phyloP scores from a whole-genome alignment of 768 basidiomycete genomes.

The Lentinula sp. region DNA sequence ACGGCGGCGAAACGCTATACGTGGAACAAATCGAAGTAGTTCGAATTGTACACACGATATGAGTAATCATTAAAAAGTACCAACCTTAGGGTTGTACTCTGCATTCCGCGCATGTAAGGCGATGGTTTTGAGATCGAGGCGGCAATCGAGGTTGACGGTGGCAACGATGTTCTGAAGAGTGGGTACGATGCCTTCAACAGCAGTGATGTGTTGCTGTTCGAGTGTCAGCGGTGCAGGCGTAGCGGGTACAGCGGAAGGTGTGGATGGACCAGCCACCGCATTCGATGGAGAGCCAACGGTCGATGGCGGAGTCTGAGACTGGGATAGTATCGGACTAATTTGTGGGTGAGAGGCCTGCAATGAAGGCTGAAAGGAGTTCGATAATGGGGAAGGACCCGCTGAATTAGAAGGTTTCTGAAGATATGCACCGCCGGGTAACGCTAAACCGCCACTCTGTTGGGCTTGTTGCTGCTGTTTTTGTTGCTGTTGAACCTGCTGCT shows the following conservation, averaged over 20 bases:
- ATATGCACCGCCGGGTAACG: slow-evolving; percentile 55
- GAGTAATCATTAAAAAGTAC: slow-evolving; percentile 36
- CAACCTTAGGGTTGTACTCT: slow-evolving; percentile 99
- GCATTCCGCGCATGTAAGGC: slow-evolving; percentile 97
- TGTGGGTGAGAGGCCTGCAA: slow-evolving; percentile 17
- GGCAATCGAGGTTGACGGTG: slow-evolving; percentile 95
- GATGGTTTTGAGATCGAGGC: slow-evolving; percentile 96
- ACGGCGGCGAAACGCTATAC: slow-evolving; percentile 98
- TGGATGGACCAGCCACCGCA: slow-evolving; percentile 53
- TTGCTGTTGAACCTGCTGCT: slow-evolving; percentile 10
- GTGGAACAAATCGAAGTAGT: slow-evolving; percentile 52
- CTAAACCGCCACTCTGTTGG: slow-evolving; percentile 32
- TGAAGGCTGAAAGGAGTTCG: slow-evolving; percentile 43
- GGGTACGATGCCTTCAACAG: slow-evolving; percentile 97
- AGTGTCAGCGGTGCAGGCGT: slow-evolving; percentile 74
- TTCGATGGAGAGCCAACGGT: slow-evolving; percentile 24
- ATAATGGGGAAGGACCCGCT: slow-evolving; percentile 52
- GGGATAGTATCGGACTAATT: slow-evolving; percentile 20
- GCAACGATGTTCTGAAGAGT: slow-evolving; percentile 99
- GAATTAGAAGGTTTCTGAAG: slow-evolving; percentile 31
- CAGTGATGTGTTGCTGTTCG: slow-evolving; percentile 92
- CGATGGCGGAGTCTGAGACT: slow-evolving; percentile 21
- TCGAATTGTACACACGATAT: slow-evolving; percentile 48
- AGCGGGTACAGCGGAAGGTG: slow-evolving; percentile 50
- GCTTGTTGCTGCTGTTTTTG: slow-evolving; percentile 14